Percentiles rank a stretch among this genome's conserved stretches.
Evolutionary conservation across 805 yeast species (phyloP).

Genomic region (Monosporozyma solicola): DNA sequence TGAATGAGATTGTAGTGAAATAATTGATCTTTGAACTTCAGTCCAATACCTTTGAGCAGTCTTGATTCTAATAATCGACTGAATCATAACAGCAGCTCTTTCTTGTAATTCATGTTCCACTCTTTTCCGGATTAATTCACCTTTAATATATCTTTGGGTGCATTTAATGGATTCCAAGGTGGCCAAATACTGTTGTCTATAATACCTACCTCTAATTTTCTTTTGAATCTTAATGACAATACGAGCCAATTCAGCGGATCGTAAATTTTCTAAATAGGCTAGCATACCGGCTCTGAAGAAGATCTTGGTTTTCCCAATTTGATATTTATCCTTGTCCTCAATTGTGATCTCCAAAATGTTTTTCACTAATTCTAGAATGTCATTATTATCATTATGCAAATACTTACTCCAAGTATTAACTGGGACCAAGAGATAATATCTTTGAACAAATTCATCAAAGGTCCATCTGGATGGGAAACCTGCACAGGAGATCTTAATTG

Average conservation of each 20-base stretch:
- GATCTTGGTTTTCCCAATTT: conserved; percentile 86
- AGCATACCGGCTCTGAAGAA: conserved; percentile 96
- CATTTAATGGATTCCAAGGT: conserved; percentile 44
- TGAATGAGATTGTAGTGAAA: conserved; percentile 37
- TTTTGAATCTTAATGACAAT: conserved; percentile 83
- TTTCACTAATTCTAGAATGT: conserved; percentile 53
- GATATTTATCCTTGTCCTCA: conserved; percentile 56
- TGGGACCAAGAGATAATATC: conserved; percentile 75
- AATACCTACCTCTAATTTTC: conserved; percentile 56
- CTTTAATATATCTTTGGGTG: conserved; percentile 62
- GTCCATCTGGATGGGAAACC: conserved; percentile 97
- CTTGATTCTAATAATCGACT: conserved; percentile 53
- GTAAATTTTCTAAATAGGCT: conserved; percentile 78
- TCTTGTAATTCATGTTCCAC: conserved; percentile 48
- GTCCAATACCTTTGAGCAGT: conserved; percentile 33
- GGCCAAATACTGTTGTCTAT: conserved; percentile 51
- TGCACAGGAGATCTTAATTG: conserved; percentile 92
- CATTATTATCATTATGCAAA: conserved; percentile 42
- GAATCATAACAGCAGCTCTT: conserved; percentile 64
- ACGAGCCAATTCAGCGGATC: conserved; percentile 63
- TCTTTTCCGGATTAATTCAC: conserved; percentile 47
- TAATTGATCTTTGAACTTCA: conserved; percentile 16
- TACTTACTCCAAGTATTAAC: conserved; percentile 60
- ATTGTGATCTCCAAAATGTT: conserved; percentile 56
- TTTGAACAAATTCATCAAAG: conserved; percentile 82